Evolutionary conservation across 352 stramenopile genomes (phyloP).

Genomic region (Phytopythium mirpurense): DNA sequence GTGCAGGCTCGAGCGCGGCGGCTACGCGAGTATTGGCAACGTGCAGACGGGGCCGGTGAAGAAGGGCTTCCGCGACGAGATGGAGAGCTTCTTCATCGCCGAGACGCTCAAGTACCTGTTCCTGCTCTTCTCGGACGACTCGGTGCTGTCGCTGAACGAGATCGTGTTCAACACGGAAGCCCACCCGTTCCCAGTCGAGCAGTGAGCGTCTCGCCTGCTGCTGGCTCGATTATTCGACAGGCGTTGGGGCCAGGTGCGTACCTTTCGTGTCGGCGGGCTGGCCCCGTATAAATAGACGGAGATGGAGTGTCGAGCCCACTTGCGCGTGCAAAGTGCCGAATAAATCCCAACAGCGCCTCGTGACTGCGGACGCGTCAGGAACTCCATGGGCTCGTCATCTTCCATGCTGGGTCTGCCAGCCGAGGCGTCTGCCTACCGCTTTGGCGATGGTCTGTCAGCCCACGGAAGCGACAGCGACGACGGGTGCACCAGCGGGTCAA

Average conservation of each 20-base stretch:
- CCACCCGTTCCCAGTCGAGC: constrained; percentile 69
- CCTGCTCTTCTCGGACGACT: constrained; percentile 85
- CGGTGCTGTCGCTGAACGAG: constrained; percentile 72
- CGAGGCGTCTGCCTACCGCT: constrained; percentile 13
- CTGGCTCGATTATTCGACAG: neutral
- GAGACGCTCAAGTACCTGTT: constrained; percentile 95
- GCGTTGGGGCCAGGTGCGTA: too few relatives aligned
- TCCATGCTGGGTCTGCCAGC: neutral
- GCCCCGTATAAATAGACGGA: neutral
- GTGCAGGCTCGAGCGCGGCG: constrained; percentile 50
- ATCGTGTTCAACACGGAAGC: constrained; percentile 90
- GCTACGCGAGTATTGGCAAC: constrained; percentile 60
- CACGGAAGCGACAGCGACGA: constrained; percentile 3
- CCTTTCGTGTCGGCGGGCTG: too few relatives aligned
- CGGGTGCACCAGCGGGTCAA: neutral
- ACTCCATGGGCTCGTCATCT: constrained; percentile 7
- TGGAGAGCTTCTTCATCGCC: constrained; percentile 91
- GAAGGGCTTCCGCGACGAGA: constrained; percentile 58
- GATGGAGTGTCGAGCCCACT: neutral
- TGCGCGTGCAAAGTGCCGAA: too few relatives aligned
- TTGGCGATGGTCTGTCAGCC: constrained; percentile 7
- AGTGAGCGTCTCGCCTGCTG: neutral
- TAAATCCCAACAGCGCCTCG: too few relatives aligned
- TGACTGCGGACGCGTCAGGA: too few relatives aligned
- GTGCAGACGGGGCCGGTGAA: constrained; percentile 39